Evolutionary conservation across 1,139 yeast genomes (phyloP).

Genomic region (Geotrichum phurueaensis): DNA sequence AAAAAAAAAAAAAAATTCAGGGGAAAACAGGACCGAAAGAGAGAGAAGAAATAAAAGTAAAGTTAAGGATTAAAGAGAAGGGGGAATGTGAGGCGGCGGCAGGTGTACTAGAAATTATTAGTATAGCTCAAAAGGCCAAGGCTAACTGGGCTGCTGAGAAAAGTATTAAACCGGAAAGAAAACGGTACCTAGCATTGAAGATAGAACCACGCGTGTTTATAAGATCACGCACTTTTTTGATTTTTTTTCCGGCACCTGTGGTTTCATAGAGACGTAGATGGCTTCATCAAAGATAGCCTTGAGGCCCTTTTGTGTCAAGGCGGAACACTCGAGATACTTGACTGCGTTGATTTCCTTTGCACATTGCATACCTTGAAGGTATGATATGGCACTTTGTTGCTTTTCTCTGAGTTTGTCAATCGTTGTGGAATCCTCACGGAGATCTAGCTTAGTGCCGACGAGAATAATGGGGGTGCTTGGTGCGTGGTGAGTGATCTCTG

Average conservation of each 20-base stretch:
- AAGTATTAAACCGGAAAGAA: too few relatives aligned
- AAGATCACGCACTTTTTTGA: constrained; percentile 6
- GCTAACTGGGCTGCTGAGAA: too few relatives aligned
- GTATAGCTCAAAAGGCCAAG: too few relatives aligned
- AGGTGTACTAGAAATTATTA: too few relatives aligned
- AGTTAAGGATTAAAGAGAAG: background rate
- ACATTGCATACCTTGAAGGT: constrained; percentile 83
- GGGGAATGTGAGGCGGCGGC: too few relatives aligned
- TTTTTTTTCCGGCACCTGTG: constrained; percentile 5
- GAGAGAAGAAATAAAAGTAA: background rate
- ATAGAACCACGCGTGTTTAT: background rate
- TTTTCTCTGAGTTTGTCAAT: constrained; percentile 85
- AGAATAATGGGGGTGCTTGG: constrained; percentile 95
- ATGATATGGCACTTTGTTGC: constrained; percentile 77
- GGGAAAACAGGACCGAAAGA: background rate
- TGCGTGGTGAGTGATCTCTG: constrained; percentile 96
- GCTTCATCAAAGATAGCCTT: constrained; percentile 71
- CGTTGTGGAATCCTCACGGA: constrained; percentile 86
- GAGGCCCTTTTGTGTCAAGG: constrained; percentile 77
- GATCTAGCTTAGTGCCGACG: constrained; percentile 93
- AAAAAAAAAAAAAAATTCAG: background rate
- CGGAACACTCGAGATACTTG: constrained; percentile 87
- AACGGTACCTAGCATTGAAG: too few relatives aligned
- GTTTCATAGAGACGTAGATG: constrained; percentile 60
- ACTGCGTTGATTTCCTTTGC: constrained; percentile 94